These are phyloP conservation scores for Massarina eburnea DNA, from an alignment of 2,329 filamentous ascomycete genomes.

Conservation along the genomic window DNA sequence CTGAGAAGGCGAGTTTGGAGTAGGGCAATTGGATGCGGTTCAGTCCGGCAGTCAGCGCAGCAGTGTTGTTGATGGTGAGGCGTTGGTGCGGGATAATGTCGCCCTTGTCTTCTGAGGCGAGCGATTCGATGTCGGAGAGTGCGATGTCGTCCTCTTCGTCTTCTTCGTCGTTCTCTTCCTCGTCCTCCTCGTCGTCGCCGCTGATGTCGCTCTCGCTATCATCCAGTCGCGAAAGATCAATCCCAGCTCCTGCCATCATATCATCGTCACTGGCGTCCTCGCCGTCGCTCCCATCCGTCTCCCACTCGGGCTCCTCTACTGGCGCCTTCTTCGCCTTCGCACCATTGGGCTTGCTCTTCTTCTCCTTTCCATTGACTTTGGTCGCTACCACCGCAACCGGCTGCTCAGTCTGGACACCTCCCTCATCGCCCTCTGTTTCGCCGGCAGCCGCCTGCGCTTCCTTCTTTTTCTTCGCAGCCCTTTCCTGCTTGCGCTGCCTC, in stretches of 20 bases:
- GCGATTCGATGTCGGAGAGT: constrained; percentile 80
- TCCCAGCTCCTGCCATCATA: constrained; percentile 11
- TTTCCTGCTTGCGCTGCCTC: constrained; percentile 70
- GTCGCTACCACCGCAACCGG: constrained; percentile 16
- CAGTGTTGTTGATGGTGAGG: constrained; percentile 95
- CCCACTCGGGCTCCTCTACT: constrained; percentile 42
- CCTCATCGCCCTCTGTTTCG: constrained; percentile 22
- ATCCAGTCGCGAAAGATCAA: constrained; percentile 36
- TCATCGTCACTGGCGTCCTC: constrained; percentile 36
- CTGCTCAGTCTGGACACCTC: constrained; percentile 34
- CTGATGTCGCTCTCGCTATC: constrained; percentile 39
- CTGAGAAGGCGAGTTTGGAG: constrained; percentile 73
- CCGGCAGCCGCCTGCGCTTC: constrained; percentile 27
- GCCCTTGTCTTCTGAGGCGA: constrained; percentile 77
- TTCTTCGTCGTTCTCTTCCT: constrained; percentile 63
- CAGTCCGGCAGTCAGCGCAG: constrained; percentile 77
- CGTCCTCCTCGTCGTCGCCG: constrained; percentile 49
- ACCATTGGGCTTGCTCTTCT: constrained; percentile 38
- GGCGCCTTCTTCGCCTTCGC: constrained; percentile 23
- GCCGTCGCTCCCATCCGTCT: constrained; percentile 44
- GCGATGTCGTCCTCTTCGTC: constrained; percentile 86
- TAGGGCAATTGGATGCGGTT: constrained; percentile 76
- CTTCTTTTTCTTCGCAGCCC: constrained; percentile 55
- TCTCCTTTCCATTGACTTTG: constrained; percentile 33
- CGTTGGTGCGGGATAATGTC: constrained; percentile 89